phyloP scores from a whole-genome alignment of 2,329 filamentous ascomycete species.

The Fusarium verrucosum region DNA sequence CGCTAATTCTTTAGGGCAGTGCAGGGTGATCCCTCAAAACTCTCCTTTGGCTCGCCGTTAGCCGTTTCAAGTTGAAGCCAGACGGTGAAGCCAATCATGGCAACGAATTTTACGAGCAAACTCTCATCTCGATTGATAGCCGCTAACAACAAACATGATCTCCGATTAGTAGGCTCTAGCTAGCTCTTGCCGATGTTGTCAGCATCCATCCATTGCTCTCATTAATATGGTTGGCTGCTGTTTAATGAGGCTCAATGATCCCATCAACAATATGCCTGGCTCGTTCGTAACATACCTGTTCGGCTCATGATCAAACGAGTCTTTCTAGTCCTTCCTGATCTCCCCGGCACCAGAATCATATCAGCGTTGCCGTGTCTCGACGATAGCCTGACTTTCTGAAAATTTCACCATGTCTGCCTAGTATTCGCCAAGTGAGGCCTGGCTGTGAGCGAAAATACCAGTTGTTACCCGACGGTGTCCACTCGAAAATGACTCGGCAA shows the following conservation, averaged over 20 bases:
- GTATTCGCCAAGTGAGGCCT: constrained; percentile 10
- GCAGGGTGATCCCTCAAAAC: neutral
- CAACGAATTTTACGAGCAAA: neutral
- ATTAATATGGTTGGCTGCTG: neutral
- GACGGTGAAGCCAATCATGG: constrained; percentile 22
- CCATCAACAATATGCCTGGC: neutral
- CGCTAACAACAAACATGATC: constrained; percentile 16
- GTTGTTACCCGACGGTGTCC: neutral
- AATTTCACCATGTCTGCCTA: neutral
- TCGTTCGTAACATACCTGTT: neutral
- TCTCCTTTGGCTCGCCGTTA: constrained; percentile 22
- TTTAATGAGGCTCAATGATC: constrained; percentile 9
- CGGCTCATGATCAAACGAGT: constrained; percentile 1
- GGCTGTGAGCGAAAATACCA: constrained; percentile 7
- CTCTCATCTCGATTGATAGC: constrained; percentile 26
- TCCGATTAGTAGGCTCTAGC: neutral
- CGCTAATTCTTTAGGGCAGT: constrained; percentile 20
- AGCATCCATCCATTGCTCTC: neutral
- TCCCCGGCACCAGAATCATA: constrained; percentile 4
- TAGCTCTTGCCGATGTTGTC: neutral
- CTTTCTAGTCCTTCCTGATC: neutral
- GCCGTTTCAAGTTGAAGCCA: constrained; percentile 3
- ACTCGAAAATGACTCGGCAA: neutral
- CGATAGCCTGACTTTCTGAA: neutral
- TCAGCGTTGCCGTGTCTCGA: constrained; percentile 14